Evolutionary conservation across 2,329 filamentous ascomycete genomes (phyloP).

Genomic region (Tolypocladium pustulatum): DNA sequence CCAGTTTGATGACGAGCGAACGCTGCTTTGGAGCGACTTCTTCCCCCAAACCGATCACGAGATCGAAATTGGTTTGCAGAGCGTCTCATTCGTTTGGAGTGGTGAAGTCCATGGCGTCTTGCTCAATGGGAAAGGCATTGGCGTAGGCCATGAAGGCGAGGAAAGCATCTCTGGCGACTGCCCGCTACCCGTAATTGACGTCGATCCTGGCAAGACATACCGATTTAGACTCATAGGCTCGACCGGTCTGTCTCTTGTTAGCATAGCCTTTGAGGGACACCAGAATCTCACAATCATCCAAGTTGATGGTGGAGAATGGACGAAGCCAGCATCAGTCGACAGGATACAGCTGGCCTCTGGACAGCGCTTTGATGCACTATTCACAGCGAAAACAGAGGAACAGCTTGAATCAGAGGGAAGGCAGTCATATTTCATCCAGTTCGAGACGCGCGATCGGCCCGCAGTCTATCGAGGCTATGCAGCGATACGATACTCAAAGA

Average conservation of each 20-base stretch:
- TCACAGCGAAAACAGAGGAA: slow-evolving; percentile 37
- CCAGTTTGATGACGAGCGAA: slow-evolving; percentile 50
- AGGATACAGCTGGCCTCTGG: slow-evolving; percentile 45
- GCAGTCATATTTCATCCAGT: slow-evolving; percentile 33
- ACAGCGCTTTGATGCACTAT: slow-evolving; percentile 46
- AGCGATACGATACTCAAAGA: slow-evolving; percentile 12
- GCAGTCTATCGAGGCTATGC: slow-evolving; percentile 7
- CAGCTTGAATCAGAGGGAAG: slow-evolving; percentile 23
- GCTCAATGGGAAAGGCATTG: slow-evolving; percentile 9
- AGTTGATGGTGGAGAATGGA: slow-evolving; percentile 44
- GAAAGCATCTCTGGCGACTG: slow-evolving; percentile 2
- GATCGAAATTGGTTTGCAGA: slow-evolving; percentile 38
- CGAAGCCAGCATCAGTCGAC: slow-evolving; percentile 31
- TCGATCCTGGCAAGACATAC: slow-evolving; percentile 51
- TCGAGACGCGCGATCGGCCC: slow-evolving; percentile 38
- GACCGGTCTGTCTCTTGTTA: slow-evolving; percentile 42
- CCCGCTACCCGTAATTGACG: slow-evolving; percentile 42
- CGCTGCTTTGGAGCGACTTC: slow-evolving; percentile 45
- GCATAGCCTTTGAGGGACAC: slow-evolving; percentile 47
- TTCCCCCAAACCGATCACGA: slow-evolving; percentile 41
- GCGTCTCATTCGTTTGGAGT: slow-evolving; percentile 42
- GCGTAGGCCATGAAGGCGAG: background rate
- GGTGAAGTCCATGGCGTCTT: slow-evolving; percentile 38
- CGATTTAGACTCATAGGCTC: slow-evolving; percentile 49
- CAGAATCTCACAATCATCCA: slow-evolving; percentile 45